phyloP scores from a whole-genome alignment of 2,329 filamentous ascomycete species.

The Fusarium paranaense region DNA sequence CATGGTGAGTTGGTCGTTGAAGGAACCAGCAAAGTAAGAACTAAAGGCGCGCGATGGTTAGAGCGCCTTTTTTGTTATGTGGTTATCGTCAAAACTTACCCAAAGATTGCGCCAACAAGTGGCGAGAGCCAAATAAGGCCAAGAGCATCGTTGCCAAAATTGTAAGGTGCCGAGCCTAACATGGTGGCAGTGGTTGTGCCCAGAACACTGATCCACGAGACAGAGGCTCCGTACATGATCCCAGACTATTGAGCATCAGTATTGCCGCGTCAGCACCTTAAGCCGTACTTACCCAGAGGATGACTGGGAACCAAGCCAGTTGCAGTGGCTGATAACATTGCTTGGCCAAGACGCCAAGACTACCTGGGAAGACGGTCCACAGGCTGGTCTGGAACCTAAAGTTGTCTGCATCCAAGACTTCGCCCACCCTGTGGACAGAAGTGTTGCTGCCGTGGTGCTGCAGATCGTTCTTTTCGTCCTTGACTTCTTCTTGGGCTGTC shows the following conservation, averaged over 20 bases:
- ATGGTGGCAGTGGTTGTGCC: background rate
- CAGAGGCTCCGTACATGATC: background rate
- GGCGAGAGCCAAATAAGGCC: background rate
- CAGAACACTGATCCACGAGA: background rate
- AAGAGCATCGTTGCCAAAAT: background rate
- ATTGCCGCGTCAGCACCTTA: too few species aligned
- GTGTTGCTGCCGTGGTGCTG: background rate
- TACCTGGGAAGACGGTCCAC: background rate
- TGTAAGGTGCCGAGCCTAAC: background rate
- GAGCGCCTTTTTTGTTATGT: background rate
- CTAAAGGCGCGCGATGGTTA: background rate
- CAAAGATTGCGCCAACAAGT: background rate
- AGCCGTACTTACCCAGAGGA: background rate
- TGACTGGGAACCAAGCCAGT: background rate
- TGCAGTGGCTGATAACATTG: background rate
- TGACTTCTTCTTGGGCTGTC: background rate
- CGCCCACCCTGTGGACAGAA: background rate
- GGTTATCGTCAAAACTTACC: background rate
- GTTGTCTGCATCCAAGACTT: background rate
- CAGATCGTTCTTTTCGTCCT: background rate
- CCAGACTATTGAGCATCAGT: background rate
- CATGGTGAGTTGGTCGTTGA: background rate
- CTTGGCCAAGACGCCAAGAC: background rate
- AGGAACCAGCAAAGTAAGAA: background rate
- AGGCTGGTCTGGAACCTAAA: background rate